A percentile compares a stretch with the other conserved stretches of the same genome.
phyloP scores from a whole-genome alignment of 2,329 filamentous ascomycete species.

The Beauveria varroae region DNA sequence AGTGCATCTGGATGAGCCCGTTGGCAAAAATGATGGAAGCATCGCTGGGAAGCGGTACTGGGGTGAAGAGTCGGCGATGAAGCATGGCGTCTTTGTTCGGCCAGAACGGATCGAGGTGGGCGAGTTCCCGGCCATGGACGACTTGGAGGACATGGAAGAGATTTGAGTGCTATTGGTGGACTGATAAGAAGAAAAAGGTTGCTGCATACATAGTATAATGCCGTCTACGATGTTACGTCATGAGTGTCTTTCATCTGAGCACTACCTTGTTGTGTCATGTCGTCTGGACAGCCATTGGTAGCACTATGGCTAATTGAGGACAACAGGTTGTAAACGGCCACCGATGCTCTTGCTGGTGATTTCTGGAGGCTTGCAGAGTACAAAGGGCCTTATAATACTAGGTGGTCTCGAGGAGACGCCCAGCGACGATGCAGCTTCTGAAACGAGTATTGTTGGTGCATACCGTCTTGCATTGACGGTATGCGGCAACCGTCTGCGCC shows the following conservation, averaged over 20 bases:
- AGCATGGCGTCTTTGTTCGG: slow-evolving; percentile 71
- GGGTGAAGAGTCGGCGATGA: slow-evolving; percentile 53
- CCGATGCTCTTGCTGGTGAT: no score
- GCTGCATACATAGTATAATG: not conserved
- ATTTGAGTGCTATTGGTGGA: slow-evolving; percentile 34
- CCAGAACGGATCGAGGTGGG: slow-evolving; percentile 72
- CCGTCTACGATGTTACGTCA: not conserved
- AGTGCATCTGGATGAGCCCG: slow-evolving; percentile 68
- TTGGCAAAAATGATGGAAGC: slow-evolving; percentile 75
- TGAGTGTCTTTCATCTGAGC: not conserved
- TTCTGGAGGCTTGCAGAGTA: no score
- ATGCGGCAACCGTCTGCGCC: no score
- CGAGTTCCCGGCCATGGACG: slow-evolving; percentile 62
- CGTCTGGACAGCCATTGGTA: no score
- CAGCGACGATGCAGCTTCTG: not conserved
- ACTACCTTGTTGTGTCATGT: not conserved
- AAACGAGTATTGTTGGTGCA: not conserved
- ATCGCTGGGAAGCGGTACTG: slow-evolving; percentile 64
- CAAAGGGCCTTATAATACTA: no score
- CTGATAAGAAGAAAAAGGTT: not conserved
- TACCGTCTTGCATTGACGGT: not conserved
- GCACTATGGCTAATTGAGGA: no score
- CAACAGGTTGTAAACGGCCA: no score
- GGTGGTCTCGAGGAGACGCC: no score
- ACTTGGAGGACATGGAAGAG: slow-evolving; percentile 73